Conservation (phyloP, 306 rosid genomes). For the Cicer yamashitae region DNA sequence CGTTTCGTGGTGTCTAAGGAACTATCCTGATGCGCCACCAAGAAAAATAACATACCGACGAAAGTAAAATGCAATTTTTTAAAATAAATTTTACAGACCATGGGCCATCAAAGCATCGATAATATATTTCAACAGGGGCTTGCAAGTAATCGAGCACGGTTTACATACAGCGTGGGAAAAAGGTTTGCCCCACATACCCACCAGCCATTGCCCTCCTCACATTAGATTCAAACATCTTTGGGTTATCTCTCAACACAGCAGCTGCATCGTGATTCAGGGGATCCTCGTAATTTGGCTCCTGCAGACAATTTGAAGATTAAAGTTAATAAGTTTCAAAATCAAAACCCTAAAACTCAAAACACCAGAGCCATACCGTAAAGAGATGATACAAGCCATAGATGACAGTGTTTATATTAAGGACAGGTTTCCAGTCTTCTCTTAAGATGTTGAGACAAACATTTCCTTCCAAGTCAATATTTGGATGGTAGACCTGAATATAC, state of each 20-base stretch:
- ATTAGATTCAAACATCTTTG: slow-evolving; percentile 76
- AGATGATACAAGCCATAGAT: slow-evolving; percentile 91
- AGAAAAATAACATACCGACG: slow-evolving; percentile 41
- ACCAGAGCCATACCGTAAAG: slow-evolving; percentile 64
- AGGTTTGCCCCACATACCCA: slow-evolving; percentile 87
- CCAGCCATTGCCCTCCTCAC: slow-evolving; percentile 95
- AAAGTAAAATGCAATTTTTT: slow-evolving; percentile 48
- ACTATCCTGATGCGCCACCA: slow-evolving; percentile 46
- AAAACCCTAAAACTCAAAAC: neutral
- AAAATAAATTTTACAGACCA: slow-evolving; percentile 58
- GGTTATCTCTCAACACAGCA: slow-evolving; percentile 83
- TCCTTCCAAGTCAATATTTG: slow-evolving; percentile 97
- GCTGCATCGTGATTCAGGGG: slow-evolving; percentile 97
- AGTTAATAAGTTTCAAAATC: neutral
- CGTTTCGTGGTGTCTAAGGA: slow-evolving; percentile 41
- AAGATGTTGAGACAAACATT: slow-evolving; percentile 93
- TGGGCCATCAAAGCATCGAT: slow-evolving; percentile 49
- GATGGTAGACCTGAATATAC: slow-evolving; percentile 79
- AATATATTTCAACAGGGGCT: slow-evolving; percentile 45
- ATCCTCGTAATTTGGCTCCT: slow-evolving; percentile 95
- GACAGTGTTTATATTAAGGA: slow-evolving; percentile 81
- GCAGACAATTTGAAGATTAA: slow-evolving; percentile 27
- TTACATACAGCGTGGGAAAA: slow-evolving; percentile 78
- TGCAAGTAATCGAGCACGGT: slow-evolving; percentile 38
- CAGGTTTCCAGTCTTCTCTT: slow-evolving; percentile 99